Conservation (phyloP, 179 eudicot genomes). For the Spinacia oleracea region DNA sequence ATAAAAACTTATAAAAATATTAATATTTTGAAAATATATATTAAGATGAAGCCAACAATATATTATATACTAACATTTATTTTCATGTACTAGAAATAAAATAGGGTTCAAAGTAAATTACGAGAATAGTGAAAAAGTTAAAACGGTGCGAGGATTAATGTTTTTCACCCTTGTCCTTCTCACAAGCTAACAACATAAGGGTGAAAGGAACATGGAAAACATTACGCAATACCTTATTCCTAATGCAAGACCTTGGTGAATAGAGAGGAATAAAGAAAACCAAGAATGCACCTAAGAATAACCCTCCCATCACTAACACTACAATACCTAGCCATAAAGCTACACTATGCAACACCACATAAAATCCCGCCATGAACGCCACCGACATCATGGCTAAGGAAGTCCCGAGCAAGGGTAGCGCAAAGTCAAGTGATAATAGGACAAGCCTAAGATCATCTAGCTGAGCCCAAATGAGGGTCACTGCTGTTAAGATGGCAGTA, state of each 20-base stretch:
- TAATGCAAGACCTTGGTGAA: constrained; percentile 22
- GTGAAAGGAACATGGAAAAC: constrained; percentile 24
- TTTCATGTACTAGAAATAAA: too few species aligned
- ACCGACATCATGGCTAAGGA: constrained; percentile 33
- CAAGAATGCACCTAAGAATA: constrained; percentile 27
- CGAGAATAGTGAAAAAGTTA: background rate
- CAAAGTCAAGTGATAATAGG: constrained; percentile 23
- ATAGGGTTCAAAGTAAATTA: too few species aligned
- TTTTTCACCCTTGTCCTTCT: background rate
- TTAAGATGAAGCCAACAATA: too few species aligned
- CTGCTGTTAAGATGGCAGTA: constrained; percentile 23
- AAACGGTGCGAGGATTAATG: too few species aligned
- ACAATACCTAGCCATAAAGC: constrained; percentile 24
- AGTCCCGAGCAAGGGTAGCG: constrained; percentile 37
- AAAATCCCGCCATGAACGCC: constrained; percentile 40
- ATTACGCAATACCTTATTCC: constrained; percentile 13
- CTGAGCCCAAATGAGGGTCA: constrained; percentile 44
- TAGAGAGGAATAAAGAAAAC: constrained; percentile 33
- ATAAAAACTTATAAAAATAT: too few species aligned
- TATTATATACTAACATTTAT: too few species aligned
- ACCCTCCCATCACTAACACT: constrained; percentile 29
- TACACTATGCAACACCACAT: constrained; percentile 26
- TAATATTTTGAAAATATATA: too few species aligned
- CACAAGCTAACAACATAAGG: constrained; percentile 30
- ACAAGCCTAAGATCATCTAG: constrained; percentile 33